Conservation (phyloP, 306 rosid genomes). For the Trifolium repens region DNA sequence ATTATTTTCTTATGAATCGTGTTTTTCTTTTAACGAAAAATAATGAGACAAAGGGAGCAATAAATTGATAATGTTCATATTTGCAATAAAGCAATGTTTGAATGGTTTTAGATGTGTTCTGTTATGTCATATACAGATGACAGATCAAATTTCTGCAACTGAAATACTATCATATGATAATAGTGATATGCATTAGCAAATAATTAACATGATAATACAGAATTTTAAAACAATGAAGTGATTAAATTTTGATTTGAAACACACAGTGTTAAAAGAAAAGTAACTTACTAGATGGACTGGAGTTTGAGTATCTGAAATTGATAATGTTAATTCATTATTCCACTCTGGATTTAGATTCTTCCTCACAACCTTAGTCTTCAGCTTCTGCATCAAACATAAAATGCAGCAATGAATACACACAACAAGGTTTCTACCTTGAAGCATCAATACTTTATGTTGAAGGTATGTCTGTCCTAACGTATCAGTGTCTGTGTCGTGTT, state of each 20-base stretch:
- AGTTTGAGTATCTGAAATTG: constrained; percentile 60
- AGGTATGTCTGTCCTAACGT: not conserved
- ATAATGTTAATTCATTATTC: constrained; percentile 82
- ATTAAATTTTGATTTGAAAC: constrained; percentile 14
- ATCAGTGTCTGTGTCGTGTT: too few species aligned
- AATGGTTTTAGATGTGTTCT: constrained; percentile 11
- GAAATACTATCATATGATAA: constrained; percentile 15
- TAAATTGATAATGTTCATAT: not conserved
- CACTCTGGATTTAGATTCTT: constrained; percentile 79
- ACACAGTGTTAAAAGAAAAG: constrained; percentile 7
- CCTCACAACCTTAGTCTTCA: constrained; percentile 74
- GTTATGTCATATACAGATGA: not conserved
- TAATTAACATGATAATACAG: not conserved
- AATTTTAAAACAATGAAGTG: not conserved
- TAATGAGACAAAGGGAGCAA: not conserved
- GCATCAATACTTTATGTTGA: not conserved
- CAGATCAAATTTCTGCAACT: not conserved
- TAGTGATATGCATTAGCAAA: constrained; percentile 23
- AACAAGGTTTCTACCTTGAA: not conserved
- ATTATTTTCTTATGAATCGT: not conserved
- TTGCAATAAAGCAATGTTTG: constrained; percentile 5
- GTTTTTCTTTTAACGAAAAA: not conserved
- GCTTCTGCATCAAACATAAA: constrained; percentile 55
- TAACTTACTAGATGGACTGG: constrained; percentile 70
- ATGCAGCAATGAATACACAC: constrained; percentile 34